Percentiles rank a stretch among this genome's conserved stretches.
These are phyloP conservation scores for Porphyrellus cyaneotinctus DNA, from an alignment of 768 basidiomycete species.

Conservation along the genomic window DNA sequence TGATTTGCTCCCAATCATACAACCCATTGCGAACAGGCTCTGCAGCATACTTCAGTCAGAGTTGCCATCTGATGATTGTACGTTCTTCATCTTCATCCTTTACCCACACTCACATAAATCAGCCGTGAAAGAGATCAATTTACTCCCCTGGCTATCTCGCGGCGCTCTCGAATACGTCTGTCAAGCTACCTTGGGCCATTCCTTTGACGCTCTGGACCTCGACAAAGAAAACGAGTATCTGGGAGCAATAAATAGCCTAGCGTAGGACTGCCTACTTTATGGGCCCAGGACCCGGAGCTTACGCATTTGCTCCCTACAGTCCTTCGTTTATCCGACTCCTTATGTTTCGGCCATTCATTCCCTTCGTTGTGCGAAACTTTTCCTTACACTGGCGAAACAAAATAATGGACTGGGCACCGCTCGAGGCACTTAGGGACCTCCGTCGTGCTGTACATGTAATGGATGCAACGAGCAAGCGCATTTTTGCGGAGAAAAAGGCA, in stretches of 20 bases:
- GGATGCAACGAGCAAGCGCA: constrained; percentile 25
- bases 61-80: constrained; percentile 24
- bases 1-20: constrained; percentile 27
- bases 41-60: constrained; percentile 16
- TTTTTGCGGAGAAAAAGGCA: constrained; percentile 31
- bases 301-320: constrained; percentile 12
- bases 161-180: constrained; percentile 36
- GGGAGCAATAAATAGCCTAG: constrained; percentile 28
- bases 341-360: constrained; percentile 32
- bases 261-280: constrained; percentile 20
- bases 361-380: constrained; percentile 28
- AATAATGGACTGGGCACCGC: constrained; percentile 32
- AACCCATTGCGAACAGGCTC: constrained; percentile 32
- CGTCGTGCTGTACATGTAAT: constrained; percentile 28
- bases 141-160: constrained; percentile 33
- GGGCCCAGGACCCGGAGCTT: not conserved
- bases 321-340: constrained; percentile 23
- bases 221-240: constrained; percentile 26
- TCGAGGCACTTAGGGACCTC: constrained; percentile 25
- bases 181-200: constrained; percentile 33
- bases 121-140: constrained; percentile 30
- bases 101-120: not conserved
- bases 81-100: not conserved
- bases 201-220: constrained; percentile 28
- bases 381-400: constrained; percentile 31